A percentile compares a stretch with the other conserved stretches of the same genome.
Conservation (phyloP, 2,329 filamentous ascomycete genomes). For the Leptographium wingfieldii region DNA sequence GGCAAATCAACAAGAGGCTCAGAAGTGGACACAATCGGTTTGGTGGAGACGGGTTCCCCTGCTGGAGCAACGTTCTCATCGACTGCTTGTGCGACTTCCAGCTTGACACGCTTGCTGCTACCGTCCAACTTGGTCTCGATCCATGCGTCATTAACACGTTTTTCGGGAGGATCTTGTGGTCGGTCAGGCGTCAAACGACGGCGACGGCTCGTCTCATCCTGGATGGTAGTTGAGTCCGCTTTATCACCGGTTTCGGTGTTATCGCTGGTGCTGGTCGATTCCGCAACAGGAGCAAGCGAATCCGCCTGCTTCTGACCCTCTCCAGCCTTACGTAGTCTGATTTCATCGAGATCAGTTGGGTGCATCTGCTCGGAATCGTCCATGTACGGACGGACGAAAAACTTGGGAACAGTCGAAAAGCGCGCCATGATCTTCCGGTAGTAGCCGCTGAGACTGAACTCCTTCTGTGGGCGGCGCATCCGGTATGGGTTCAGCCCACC, state of each 20-base stretch:
- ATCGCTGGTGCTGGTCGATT: constrained; percentile 1
- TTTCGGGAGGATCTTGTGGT: constrained; percentile 6
- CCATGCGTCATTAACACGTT: constrained; percentile 27
- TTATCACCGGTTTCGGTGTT: not conserved
- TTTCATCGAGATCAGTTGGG: constrained; percentile 67
- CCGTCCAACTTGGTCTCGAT: constrained; percentile 25
- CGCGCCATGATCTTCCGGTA: constrained; percentile 76
- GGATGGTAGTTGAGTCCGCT: not conserved
- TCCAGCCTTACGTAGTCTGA: constrained; percentile 32
- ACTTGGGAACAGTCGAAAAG: constrained; percentile 51
- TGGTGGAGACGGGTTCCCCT: not conserved
- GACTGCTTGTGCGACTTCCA: not conserved
- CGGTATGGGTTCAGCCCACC: constrained; percentile 68
- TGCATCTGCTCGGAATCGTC: constrained; percentile 74
- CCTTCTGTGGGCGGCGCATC: constrained; percentile 77
- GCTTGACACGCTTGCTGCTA: constrained; percentile 28
- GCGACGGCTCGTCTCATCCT: constrained; percentile 12
- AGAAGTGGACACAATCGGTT: not conserved
- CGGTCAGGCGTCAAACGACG: constrained; percentile 12
- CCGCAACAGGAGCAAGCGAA: constrained; percentile 4
- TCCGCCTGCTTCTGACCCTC: constrained; percentile 9
- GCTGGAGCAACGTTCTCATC: not conserved
- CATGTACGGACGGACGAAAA: constrained; percentile 57
- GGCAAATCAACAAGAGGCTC: not conserved
- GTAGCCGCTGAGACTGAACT: constrained; percentile 76